Base-by-base conservation (phyloP, 2,329 filamentous ascomycete genomes). In the Aspergillus pseudoviridinutans region DNA sequence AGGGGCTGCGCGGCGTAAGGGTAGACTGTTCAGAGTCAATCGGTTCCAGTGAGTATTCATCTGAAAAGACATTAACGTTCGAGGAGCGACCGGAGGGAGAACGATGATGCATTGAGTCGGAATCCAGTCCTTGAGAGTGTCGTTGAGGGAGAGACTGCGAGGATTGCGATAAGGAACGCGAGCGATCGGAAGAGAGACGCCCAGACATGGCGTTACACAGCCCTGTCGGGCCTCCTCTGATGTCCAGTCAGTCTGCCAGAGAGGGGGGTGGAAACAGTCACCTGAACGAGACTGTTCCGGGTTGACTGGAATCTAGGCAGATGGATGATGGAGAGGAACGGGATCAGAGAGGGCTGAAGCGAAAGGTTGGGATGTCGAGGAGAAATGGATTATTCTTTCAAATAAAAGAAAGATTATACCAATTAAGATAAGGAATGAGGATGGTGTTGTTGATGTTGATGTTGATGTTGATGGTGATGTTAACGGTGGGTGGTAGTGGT, bases 61-160 rank as follows among this genome's bases (percentile, higher is more conserved):
- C 78, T 58, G 78, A 78, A 65, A 80, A 80, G 41, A 80, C 72
- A 65, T 80, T 75, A 50, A 74, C 71, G 60, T 77, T 75, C 46
- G 71, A 69, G 35, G 65, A 69, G 60, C 64, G 68, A 68, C 63
- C 61, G 56, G 70, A 67, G 46, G 54, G 58, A 17, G 71, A 71
- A 17, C 64, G 64, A 51, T 64, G 66, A 66, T 64, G 61, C 60
- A 68, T 69, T 60, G 68, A 62, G 42, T 72, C 70, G 51, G 59
- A 56, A 47, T 66, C 58, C 44, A 65, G 63, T 20, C 64, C 55
- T 47, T 66, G 64, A 8, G 64, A 65, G 35, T 58, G 55, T 24
- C 60, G 65, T 56, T 66, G 66, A 22, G 60, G 55, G n/a, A 54
- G 54, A 27, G 63, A 64, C 49, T 64, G 66, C 50, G 67, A 72